A percentile compares a stretch with the other conserved stretches of the same genome.
Evolutionary conservation across 352 stramenopile species (phyloP).

Genomic region (Globisporangium heterothallicum): DNA sequence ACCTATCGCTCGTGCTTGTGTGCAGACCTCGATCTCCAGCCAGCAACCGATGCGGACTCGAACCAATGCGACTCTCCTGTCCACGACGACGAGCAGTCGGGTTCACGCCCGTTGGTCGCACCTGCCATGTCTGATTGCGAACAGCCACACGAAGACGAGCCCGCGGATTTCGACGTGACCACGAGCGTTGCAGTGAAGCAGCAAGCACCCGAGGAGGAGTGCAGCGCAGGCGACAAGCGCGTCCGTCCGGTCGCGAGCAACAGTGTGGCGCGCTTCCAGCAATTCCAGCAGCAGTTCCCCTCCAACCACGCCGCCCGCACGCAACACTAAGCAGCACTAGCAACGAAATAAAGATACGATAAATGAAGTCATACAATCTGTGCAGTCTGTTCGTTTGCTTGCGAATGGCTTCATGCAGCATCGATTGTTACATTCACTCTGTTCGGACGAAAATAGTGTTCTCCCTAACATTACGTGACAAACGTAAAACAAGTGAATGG

Average conservation of each 20-base stretch:
- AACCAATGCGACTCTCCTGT: conserved; percentile 49
- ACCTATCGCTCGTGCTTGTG: not conserved
- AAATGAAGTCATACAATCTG: too few species aligned
- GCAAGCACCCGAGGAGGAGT: conserved; percentile 16
- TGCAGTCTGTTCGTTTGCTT: too few species aligned
- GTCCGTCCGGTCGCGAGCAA: conserved; percentile 15
- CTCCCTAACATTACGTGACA: not conserved
- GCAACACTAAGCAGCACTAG: too few species aligned
- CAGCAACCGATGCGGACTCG: conserved; percentile 18
- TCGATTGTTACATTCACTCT: too few species aligned
- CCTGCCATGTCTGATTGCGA: not conserved
- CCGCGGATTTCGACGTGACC: conserved; percentile 10
- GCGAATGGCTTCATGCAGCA: too few species aligned
- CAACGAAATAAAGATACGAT: too few species aligned
- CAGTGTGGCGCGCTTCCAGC: conserved; percentile 25
- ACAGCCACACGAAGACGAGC: not conserved
- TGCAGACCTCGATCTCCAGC: conserved; percentile 27
- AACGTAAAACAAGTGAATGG: too few species aligned
- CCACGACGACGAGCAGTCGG: not conserved
- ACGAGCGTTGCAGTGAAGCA: conserved; percentile 3
- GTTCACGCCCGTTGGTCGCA: not conserved
- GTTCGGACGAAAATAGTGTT: too few species aligned
- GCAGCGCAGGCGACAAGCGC: conserved; percentile 4
- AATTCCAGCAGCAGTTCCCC: conserved; percentile 55
- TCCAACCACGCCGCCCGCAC: conserved; percentile 25